Conservation (phyloP, 208 protist species). For the Wallacemonas sp. region DNA sequence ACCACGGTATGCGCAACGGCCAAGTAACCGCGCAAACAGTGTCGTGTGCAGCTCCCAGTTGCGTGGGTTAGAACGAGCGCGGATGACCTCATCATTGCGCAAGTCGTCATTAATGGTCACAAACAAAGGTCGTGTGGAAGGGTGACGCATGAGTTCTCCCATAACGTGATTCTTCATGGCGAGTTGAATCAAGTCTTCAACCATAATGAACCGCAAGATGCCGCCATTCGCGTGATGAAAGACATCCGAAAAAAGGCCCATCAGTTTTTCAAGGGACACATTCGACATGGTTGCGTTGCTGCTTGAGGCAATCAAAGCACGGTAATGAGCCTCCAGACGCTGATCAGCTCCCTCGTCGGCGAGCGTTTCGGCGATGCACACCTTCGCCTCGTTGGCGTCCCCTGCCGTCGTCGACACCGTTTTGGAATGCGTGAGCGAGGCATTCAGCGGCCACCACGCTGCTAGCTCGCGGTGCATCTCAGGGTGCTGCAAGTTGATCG, state of each 20-base stretch:
- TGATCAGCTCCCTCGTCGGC: background rate
- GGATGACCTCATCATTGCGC: background rate
- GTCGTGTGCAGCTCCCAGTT: background rate
- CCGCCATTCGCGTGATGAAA: constrained; percentile 20
- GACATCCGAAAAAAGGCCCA: background rate
- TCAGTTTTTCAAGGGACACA: background rate
- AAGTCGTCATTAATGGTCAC: constrained; percentile 32
- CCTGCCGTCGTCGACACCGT: too few relatives aligned
- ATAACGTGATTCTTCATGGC: constrained; percentile 13
- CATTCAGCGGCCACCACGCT: constrained; percentile 1
- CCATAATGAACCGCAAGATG: constrained; percentile 23
- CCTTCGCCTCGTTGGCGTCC: background rate
- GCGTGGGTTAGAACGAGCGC: background rate
- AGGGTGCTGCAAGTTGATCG: constrained; percentile 9
- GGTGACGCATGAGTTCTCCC: background rate
- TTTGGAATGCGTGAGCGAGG: too few relatives aligned
- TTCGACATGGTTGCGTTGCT: background rate
- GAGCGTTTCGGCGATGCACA: background rate
- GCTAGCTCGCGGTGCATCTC: background rate
- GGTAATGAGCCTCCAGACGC: background rate
- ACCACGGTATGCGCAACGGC: background rate
- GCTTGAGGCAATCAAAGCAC: background rate
- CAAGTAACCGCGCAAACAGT: background rate
- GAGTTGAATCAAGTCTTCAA: constrained; percentile 23
- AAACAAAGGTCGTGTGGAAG: constrained; percentile 18